A percentile compares a stretch with the other conserved stretches of the same genome.
Conservation (phyloP, 2,329 filamentous ascomycete species). For the Bipolaris zeicola region DNA sequence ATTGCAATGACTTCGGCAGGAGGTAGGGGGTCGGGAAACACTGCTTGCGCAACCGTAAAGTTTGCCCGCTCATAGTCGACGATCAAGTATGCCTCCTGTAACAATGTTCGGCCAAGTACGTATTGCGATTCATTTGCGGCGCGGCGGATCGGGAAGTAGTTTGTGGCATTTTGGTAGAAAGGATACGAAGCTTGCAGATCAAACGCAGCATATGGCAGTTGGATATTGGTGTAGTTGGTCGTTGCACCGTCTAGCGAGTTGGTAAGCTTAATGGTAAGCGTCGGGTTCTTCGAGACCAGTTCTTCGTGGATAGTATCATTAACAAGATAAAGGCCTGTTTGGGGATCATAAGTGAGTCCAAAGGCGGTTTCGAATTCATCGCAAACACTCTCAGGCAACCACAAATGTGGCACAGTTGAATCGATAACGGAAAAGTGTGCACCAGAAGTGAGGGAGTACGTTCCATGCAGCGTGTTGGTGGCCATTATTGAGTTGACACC, state of each 20-base stretch:
- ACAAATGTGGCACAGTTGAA: slow-evolving; percentile 50
- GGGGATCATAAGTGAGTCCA: slow-evolving; percentile 46
- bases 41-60: slow-evolving; percentile 53
- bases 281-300: slow-evolving; percentile 40
- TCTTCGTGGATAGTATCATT: slow-evolving; percentile 46
- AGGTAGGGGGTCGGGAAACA: slow-evolving; percentile 39
- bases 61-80: slow-evolving; percentile 55
- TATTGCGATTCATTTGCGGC: slow-evolving; percentile 61
- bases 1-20: slow-evolving; percentile 39
- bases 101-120: slow-evolving; percentile 68
- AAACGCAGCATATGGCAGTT: slow-evolving; percentile 56
- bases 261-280: slow-evolving; percentile 46
- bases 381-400: slow-evolving; percentile 50
- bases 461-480: slow-evolving; percentile 41
- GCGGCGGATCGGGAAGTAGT: slow-evolving; percentile 70
- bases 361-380: slow-evolving; percentile 49
- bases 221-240: slow-evolving; percentile 49
- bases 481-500: slow-evolving; percentile 43
- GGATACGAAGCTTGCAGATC: slow-evolving; percentile 56
- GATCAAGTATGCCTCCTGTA: slow-evolving; percentile 67
- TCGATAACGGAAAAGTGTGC: slow-evolving; percentile 48
- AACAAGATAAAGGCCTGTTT: slow-evolving; percentile 47
- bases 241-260: slow-evolving; percentile 39
- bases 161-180: slow-evolving; percentile 65
- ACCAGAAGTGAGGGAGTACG: slow-evolving; percentile 39